Conservation (phyloP, 176 grass and related monocot genomes). For the Triticum turgidum region DNA sequence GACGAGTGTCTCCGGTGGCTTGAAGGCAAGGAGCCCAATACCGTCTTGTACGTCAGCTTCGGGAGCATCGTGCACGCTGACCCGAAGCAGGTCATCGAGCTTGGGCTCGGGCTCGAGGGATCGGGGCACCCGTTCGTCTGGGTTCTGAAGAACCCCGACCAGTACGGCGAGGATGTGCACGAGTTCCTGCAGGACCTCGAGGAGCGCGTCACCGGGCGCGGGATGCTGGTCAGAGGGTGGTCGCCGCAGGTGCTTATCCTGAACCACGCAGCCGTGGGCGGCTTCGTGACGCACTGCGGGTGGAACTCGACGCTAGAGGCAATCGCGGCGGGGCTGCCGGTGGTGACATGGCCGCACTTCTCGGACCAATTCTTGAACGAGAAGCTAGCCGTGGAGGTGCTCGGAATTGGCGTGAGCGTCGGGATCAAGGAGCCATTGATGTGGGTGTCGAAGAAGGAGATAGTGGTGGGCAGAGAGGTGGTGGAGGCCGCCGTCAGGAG, state of each 20-base stretch:
- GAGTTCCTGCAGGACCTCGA: constrained; percentile 9
- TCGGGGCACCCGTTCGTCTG: constrained; percentile 50
- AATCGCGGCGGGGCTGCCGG: constrained; percentile 37
- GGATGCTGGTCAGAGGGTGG: constrained; percentile 57
- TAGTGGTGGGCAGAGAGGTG: constrained; percentile 18
- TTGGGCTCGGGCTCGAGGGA: constrained; percentile 50
- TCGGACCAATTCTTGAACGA: constrained; percentile 58
- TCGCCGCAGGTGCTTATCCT: constrained; percentile 64
- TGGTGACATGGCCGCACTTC: constrained; percentile 66
- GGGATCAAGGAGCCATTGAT: constrained; percentile 28
- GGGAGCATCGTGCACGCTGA: constrained; percentile 49
- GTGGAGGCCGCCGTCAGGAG: constrained; percentile 37
- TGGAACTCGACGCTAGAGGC: constrained; percentile 73
- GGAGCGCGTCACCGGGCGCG: constrained; percentile 30
- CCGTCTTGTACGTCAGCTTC: constrained; percentile 75
- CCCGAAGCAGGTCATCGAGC: constrained; percentile 43
- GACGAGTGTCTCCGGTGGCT: constrained; percentile 58
- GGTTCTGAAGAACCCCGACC: constrained; percentile 33
- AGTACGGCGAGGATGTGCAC: background rate
- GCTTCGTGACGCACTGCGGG: constrained; percentile 61
- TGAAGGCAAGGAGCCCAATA: constrained; percentile 24
- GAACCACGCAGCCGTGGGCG: constrained; percentile 43
- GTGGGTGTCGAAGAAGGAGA: background rate
- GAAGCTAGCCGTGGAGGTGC: constrained; percentile 63
- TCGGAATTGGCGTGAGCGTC: constrained; percentile 48